Evolutionary conservation across 129 eudicot species (phyloP).

Genomic region (Daucus carota): DNA sequence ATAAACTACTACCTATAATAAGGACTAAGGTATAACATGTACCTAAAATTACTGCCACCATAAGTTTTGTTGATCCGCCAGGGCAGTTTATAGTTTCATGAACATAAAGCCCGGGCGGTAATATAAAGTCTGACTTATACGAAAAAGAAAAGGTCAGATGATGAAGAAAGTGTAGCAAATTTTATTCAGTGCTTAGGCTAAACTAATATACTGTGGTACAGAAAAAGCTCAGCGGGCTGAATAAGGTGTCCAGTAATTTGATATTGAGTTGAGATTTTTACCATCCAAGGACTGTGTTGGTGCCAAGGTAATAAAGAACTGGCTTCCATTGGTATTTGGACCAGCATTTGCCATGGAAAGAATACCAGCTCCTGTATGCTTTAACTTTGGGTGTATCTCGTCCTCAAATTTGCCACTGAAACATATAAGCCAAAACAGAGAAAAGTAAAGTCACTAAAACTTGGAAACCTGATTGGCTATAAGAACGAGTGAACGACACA

Average conservation of each 20-base stretch:
- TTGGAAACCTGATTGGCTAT: background rate
- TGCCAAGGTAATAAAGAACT: slow-evolving; percentile 88
- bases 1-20: background rate
- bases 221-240: background rate
- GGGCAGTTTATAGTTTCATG: background rate
- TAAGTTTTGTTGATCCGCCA: background rate
- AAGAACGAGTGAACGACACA: background rate
- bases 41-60: background rate
- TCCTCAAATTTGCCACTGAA: slow-evolving; percentile 85
- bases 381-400: slow-evolving; percentile 65
- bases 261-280: slow-evolving; percentile 16
- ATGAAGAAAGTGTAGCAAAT: background rate
- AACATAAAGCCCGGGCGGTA: background rate
- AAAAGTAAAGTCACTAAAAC: background rate
- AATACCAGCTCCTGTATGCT: slow-evolving; percentile 99
- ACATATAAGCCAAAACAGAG: background rate
- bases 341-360: slow-evolving; percentile 99
- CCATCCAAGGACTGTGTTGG: slow-evolving; percentile 96
- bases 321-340: slow-evolving; percentile 97
- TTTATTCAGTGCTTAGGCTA: background rate
- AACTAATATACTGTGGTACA: background rate
- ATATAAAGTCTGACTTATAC: too few relatives aligned
- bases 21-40: background rate
- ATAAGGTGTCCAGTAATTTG: background rate
- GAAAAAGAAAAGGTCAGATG: too few relatives aligned